A percentile compares a stretch with the other conserved stretches of the same genome.
phyloP scores from a whole-genome alignment of 768 basidiomycete species.

The Leccinum aurantiacum region DNA sequence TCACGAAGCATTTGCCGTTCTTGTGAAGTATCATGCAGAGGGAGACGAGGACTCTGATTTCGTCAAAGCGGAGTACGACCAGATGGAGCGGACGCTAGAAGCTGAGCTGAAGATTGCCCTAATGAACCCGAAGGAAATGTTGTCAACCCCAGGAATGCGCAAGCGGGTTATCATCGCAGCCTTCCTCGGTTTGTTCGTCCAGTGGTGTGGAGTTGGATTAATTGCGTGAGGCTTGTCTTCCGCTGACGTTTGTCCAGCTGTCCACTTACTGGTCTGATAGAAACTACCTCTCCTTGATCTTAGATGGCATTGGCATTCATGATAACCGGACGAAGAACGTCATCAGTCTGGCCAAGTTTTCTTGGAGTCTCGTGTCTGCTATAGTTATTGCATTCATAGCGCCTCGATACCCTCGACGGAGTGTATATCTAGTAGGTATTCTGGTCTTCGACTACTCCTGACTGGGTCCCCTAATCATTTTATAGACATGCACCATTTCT shows the following conservation, averaged over 20 bases:
- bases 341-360: conserved; percentile 5
- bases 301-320: conserved; percentile 18
- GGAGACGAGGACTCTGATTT: conserved; percentile 48
- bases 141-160: conserved; percentile 13
- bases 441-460: not conserved
- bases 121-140: not conserved
- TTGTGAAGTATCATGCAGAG: not conserved
- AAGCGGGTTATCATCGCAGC: conserved; percentile 15
- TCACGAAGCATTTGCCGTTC: not conserved
- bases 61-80: conserved; percentile 54
- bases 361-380: conserved; percentile 11
- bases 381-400: conserved; percentile 2
- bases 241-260: fast-evolving
- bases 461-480: not conserved
- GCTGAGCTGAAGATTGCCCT: conserved; percentile 7
- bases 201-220: conserved; percentile 14
- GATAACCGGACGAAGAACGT: conserved; percentile 18
- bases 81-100: conserved; percentile 57
- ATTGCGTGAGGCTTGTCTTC: conserved; percentile 6
- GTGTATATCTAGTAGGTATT: not conserved
- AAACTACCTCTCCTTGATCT: conserved; percentile 12
- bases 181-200: conserved; percentile 10
- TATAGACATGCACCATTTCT: conserved; percentile 10
- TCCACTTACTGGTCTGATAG: not conserved
- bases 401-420: conserved; percentile 9